Conservation (phyloP, 108 stramenopile species). For the Skeletonema tropicum region DNA sequence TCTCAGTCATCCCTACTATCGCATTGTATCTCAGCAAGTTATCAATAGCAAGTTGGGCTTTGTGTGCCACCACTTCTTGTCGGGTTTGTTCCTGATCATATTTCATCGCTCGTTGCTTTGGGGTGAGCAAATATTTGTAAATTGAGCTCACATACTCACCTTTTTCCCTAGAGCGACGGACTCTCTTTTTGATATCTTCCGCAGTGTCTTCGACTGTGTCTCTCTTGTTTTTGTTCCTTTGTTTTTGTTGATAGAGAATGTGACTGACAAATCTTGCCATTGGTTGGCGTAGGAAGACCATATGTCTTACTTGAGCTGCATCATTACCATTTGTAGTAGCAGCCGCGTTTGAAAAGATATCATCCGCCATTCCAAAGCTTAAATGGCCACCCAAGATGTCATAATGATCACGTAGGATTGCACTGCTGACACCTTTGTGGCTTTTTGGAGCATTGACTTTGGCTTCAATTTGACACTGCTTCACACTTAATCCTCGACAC, state of each 20-base stretch:
- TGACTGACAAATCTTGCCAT: conserved; percentile 54
- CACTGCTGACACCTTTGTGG: conserved; percentile 4
- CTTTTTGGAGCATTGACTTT: background rate
- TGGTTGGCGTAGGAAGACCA: conserved; percentile 58
- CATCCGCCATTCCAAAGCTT: conserved; percentile 37
- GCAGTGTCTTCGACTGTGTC: conserved; percentile 8
- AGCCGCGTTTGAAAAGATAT: conserved; percentile 3
- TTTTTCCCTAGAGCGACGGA: conserved; percentile 8
- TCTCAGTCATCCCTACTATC: conserved; percentile 59
- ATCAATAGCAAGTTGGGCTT: conserved; percentile 20
- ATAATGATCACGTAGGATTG: conserved; percentile 32
- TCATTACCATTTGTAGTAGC: background rate
- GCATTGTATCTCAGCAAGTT: conserved; percentile 59
- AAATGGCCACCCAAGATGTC: conserved; percentile 62
- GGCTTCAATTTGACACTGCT: conserved; percentile 16
- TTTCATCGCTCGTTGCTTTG: conserved; percentile 30
- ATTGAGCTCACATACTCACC: conserved; percentile 35
- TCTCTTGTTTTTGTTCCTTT: conserved; percentile 5
- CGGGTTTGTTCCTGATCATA: background rate
- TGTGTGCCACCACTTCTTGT: conserved; percentile 19
- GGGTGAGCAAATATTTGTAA: conserved; percentile 53
- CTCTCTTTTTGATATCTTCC: conserved; percentile 18
- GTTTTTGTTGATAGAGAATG: conserved; percentile 26
- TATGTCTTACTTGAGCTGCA: conserved; percentile 23
- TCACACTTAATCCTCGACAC: conserved; percentile 13